Evolutionary conservation across 768 basidiomycete species (phyloP), one percentile per base, ranked within the genome.

Genomic region (Dioszegia crocea): DNA sequence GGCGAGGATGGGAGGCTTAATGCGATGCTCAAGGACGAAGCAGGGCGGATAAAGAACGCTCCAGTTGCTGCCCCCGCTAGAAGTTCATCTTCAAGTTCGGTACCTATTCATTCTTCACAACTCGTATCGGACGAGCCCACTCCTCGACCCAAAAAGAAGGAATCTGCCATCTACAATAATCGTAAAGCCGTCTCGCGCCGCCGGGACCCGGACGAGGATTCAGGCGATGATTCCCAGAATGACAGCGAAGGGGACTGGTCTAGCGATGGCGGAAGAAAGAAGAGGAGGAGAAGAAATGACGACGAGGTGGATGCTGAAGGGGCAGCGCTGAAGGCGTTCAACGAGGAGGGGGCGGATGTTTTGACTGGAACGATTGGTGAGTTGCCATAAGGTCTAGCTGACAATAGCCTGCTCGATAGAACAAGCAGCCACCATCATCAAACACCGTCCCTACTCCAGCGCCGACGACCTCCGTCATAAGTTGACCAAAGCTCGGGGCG

Each of bases 401-500:
- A 44, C 31, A 3, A 33, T 62, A 80, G 80, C 79, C 12, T 96
- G 92, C 70, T 86, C 83, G 17, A 78, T 79, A 8, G 88, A 87
- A 45, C 92, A 96, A 73, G 94, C 93, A 0, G 78, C 84, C 26
- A 81, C 83, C 44, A 88, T 98, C 64, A 83, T 89, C 55, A 82
- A 81, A 17, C 79, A 90, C 12, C 85, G 94, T 46, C 91, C 91
- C 0, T 99, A 89, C 75, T 71, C 75, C n/a, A 84, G 84, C 12
- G 81, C 87, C 33, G 85, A 86, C 27, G 88, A 92, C 57, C 79
- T 94, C 46, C 85, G 84, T 45, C 72, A 71, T 43, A 93, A 88
- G 76, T 82, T 98, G 9, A 87, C 86, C n/a, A 89, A 86, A 80
- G 93, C 89, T 80, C 92, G 90, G 71, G 93, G 94, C 21, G 85